Percentiles rank a stretch among this genome's conserved stretches.
These are phyloP conservation scores for Neofusicoccum sp. DNA, from an alignment of 2,329 filamentous ascomycete species.

Conservation along the genomic window DNA sequence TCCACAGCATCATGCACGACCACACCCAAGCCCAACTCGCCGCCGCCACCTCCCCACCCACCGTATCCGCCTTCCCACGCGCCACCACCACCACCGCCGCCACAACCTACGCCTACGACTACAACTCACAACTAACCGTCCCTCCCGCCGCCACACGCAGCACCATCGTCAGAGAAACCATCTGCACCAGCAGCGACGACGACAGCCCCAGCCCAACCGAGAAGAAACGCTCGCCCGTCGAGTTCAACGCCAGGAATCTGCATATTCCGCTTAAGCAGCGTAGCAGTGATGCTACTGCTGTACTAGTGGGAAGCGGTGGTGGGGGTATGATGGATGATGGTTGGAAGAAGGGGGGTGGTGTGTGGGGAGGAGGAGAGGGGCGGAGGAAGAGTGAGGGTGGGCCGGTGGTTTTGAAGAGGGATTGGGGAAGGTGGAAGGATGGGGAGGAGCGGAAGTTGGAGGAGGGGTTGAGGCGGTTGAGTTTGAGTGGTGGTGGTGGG, in stretches of 20 bases:
- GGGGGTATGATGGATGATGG: too few species aligned
- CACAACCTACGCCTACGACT: background rate
- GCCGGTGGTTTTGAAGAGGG: background rate
- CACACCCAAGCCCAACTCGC: conserved; percentile 17
- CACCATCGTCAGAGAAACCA: background rate
- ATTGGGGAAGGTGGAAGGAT: background rate
- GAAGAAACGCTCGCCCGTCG: background rate
- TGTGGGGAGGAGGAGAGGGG: background rate
- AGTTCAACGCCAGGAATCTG: background rate
- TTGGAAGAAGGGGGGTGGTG: background rate
- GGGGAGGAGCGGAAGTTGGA: too few species aligned
- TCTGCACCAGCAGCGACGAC: background rate
- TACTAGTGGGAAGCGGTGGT: too few species aligned
- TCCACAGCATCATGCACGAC: conserved; percentile 15
- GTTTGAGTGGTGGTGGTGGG: background rate
- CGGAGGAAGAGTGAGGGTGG: background rate
- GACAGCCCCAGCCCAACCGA: background rate
- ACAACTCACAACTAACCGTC: background rate
- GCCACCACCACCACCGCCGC: background rate
- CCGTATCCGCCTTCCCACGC: background rate
- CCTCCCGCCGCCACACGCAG: background rate
- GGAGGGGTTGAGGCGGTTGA: background rate
- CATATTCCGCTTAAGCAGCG: background rate
- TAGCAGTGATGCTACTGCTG: too few species aligned
- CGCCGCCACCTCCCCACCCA: background rate